These are phyloP conservation scores for Senna siamea DNA, from an alignment of 306 rosid genomes.

Conservation along the genomic window DNA sequence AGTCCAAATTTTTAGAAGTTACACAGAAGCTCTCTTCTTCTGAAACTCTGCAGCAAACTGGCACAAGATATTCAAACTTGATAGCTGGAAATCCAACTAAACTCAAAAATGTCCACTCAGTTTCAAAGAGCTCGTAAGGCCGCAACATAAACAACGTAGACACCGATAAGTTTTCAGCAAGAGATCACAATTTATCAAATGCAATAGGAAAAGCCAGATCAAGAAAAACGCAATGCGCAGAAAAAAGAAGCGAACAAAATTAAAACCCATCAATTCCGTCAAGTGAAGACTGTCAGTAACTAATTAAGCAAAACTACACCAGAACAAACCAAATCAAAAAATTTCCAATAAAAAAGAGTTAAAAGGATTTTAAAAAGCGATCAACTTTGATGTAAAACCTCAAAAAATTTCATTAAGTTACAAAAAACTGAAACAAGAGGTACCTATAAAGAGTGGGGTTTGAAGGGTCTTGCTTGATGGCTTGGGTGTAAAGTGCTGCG, in stretches of 20 bases:
- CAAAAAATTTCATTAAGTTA: background rate
- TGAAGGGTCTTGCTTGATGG: constrained; percentile 88
- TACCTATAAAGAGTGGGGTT: constrained; percentile 93
- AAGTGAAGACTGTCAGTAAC: background rate
- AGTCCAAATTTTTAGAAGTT: background rate
- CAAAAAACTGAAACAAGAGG: constrained; percentile 11
- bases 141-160: background rate
- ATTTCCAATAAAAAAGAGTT: background rate
- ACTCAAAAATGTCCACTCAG: background rate
- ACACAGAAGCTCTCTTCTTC: constrained; percentile 6
- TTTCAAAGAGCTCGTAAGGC: background rate
- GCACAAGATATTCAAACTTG: constrained; percentile 15
- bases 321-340: background rate
- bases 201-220: constrained; percentile 16
- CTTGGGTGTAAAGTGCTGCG: constrained; percentile 96
- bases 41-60: constrained; percentile 2
- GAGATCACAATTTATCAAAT: background rate
- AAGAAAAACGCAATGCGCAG: constrained; percentile 30
- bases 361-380: background rate
- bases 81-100: constrained; percentile 14
- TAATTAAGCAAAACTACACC: background rate
- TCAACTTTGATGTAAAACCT: background rate
- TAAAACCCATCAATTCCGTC: constrained; percentile 11
- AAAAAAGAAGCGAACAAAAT: background rate
- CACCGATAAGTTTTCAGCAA: constrained; percentile 15